Conservation (phyloP, 352 stramenopile species). For the Globisporangium ultimum region DNA sequence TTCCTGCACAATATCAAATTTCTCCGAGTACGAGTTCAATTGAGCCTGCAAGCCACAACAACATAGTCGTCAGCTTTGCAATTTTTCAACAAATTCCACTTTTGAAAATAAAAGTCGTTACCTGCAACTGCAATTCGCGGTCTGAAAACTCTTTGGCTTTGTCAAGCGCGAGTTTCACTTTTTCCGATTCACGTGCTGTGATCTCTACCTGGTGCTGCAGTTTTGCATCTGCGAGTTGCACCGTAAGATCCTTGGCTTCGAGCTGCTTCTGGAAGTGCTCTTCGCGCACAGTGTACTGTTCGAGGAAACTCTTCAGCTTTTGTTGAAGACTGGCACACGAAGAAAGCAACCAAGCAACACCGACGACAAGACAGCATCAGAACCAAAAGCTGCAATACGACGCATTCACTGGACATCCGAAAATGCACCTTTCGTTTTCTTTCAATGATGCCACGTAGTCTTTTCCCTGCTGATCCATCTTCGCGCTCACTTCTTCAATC, state of each 20-base stretch:
- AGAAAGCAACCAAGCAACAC: not conserved
- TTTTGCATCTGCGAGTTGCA: conserved; percentile 81
- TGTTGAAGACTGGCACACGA: conserved; percentile 54
- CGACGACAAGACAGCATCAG: too few species aligned
- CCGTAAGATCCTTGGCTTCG: conserved; percentile 76
- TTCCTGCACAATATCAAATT: conserved; percentile 83
- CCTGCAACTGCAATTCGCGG: conserved; percentile 69
- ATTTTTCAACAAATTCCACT: too few species aligned
- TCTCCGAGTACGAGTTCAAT: conserved; percentile 81
- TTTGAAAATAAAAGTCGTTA: conserved; percentile 3
- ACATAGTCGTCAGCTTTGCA: not conserved
- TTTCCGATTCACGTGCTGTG: conserved; percentile 62
- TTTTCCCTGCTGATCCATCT: conserved; percentile 85
- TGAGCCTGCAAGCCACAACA: conserved; percentile 34
- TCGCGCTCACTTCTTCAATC: conserved; percentile 85
- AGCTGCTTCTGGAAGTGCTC: conserved; percentile 84
- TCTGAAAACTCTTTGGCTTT: conserved; percentile 82
- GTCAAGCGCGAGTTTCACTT: conserved; percentile 72
- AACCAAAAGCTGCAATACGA: too few species aligned
- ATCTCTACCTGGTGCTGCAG: conserved; percentile 77
- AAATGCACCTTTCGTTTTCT: conserved; percentile 65
- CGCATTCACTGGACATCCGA: not conserved
- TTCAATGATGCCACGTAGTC: conserved; percentile 83
- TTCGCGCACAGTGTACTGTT: conserved; percentile 76
- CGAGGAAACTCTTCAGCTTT: conserved; percentile 80